Evolutionary conservation across 1,284 basidiomycete species (phyloP).

Genomic region (Papiliotrema flavescens): DNA sequence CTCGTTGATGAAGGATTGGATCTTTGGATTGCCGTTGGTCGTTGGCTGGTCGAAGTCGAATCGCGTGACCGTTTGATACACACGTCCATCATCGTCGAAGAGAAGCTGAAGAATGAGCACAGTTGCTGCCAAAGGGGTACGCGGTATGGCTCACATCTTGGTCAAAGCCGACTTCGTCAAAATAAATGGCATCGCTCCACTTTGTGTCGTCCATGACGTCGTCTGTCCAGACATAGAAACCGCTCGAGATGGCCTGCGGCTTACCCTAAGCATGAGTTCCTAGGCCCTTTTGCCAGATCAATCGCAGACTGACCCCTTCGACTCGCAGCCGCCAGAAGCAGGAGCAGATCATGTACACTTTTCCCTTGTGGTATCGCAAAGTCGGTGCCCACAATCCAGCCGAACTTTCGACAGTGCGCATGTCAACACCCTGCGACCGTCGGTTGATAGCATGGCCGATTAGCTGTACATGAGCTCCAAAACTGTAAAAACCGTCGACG

Average conservation of each 20-base stretch:
- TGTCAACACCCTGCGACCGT: conserved; percentile 14
- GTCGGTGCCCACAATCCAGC: conserved; percentile 26
- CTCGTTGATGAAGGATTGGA: background rate
- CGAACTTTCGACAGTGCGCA: conserved; percentile 18
- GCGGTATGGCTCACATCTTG: conserved; percentile 24
- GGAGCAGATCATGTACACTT: background rate
- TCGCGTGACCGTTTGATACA: too few relatives aligned
- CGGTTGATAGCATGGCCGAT: conserved; percentile 26
- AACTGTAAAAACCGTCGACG: background rate
- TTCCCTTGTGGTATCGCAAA: conserved; percentile 7
- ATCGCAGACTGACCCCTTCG: too few relatives aligned
- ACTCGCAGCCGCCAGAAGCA: too few relatives aligned
- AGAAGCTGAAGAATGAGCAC: background rate
- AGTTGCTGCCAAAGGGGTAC: too few relatives aligned
- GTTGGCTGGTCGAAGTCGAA: too few relatives aligned
- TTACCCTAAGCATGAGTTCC: background rate
- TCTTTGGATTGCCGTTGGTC: background rate
- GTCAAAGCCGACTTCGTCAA: conserved; percentile 21
- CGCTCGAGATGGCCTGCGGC: background rate
- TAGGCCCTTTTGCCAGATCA: background rate
- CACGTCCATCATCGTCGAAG: conserved; percentile 6
- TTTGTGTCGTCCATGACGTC: conserved; percentile 19
- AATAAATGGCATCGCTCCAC: conserved; percentile 24
- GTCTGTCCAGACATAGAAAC: conserved; percentile 26
- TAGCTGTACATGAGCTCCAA: conserved; percentile 2